A percentile compares a stretch with the other conserved stretches of the same genome.
Evolutionary conservation across 129 eudicot species (phyloP).

Genomic region (Flaveria bidentis): DNA sequence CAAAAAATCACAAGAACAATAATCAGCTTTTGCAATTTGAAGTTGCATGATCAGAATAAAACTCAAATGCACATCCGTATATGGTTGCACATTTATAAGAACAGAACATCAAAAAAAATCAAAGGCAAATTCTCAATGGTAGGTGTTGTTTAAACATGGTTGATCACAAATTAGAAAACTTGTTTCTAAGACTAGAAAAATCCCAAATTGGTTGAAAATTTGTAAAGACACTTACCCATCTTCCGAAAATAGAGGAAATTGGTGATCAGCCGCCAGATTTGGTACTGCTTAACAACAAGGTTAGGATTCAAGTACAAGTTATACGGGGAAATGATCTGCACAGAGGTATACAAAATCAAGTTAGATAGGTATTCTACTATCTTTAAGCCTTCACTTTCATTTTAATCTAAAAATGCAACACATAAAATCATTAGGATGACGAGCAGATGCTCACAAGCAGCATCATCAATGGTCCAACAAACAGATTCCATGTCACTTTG

Average conservation of each 20-base stretch:
- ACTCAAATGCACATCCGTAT: background rate
- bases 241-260: constrained; percentile 92
- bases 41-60: background rate
- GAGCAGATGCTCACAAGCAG: background rate
- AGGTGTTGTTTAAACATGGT: constrained; percentile 1
- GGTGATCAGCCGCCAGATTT: constrained; percentile 90
- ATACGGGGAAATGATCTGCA: constrained; percentile 96
- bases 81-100: constrained; percentile 8
- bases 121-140: background rate
- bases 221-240: constrained; percentile 64
- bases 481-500: background rate
- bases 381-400: constrained; percentile 10
- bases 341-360: constrained; percentile 9
- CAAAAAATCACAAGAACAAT: background rate
- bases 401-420: background rate
- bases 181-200: constrained; percentile 2
- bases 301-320: constrained; percentile 85
- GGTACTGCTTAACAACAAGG: constrained; percentile 90
- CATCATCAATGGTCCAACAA: background rate
- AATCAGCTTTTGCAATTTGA: constrained; percentile 2
- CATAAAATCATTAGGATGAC: constrained; percentile 3
- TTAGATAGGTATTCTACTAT: constrained; percentile 7
- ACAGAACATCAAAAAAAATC: background rate
- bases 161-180: constrained; percentile 16
- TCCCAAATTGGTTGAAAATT: constrained; percentile 12